These are phyloP conservation scores for Hortiboletus rubellus DNA, from an alignment of 1,284 basidiomycete genomes.

Conservation along the genomic window DNA sequence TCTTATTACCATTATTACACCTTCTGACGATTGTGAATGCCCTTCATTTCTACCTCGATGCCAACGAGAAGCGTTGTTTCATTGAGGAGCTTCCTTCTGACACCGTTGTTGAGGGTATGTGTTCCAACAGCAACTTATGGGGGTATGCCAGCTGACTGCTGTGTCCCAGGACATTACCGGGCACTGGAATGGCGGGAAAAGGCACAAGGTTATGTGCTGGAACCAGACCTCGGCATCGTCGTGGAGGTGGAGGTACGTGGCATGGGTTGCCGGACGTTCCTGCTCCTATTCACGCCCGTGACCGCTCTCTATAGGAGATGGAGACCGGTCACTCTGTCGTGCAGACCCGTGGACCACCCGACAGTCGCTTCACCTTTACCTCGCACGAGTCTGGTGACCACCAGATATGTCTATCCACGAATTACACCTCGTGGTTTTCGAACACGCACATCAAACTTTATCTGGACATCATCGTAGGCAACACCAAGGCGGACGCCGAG, in stretches of 20 bases:
- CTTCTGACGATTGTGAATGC: constrained; percentile 27
- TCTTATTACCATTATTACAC: constrained; percentile 22
- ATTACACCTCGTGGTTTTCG: constrained; percentile 84
- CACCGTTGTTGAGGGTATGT: constrained; percentile 91
- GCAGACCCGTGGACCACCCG: constrained; percentile 84
- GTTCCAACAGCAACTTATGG: background rate
- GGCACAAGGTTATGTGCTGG: constrained; percentile 67
- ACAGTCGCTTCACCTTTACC: constrained; percentile 96
- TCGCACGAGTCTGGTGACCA: constrained; percentile 97
- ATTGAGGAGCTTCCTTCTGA: constrained; percentile 97
- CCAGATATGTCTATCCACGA: constrained; percentile 91
- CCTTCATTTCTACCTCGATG: constrained; percentile 90
- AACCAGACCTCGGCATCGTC: constrained; percentile 82
- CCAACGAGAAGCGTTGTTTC: constrained; percentile 93
- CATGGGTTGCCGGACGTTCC: background rate
- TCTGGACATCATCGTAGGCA: constrained; percentile 91
- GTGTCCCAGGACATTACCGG: constrained; percentile 79
- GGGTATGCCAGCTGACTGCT: constrained; percentile 8
- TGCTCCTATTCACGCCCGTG: constrained; percentile 1
- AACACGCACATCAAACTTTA: constrained; percentile 92
- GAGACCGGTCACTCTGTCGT: constrained; percentile 77
- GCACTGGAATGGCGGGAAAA: constrained; percentile 89
- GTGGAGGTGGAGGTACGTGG: constrained; percentile 81
- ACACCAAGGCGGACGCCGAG: constrained; percentile 77
- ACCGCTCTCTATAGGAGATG: constrained; percentile 59